Evolutionary conservation across 129 eudicot genomes (phyloP), one percentile per base, ranked within the genome.

Genomic region (Chrysanthemum makinoi): DNA sequence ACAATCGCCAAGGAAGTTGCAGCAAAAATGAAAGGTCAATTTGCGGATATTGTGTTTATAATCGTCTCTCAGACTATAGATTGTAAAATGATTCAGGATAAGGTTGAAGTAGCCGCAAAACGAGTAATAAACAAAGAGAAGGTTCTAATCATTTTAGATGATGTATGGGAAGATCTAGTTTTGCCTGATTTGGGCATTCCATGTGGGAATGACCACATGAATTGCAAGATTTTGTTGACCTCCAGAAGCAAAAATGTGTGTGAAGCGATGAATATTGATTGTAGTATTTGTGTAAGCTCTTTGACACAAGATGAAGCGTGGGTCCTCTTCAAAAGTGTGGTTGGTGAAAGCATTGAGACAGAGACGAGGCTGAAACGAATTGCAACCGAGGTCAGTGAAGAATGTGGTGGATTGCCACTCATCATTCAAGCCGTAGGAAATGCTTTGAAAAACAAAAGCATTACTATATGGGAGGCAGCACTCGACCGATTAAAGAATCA

Each of bases 331-430:
- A 43, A 44, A 47, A 47, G 58, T 1, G 56, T 65, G 1, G 66
- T 65, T 54, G 72, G 53, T 20, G 49, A 43, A 33, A 57, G 16
- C 6, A 3, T 65, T 5, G 68, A 44, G 48, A 62, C 15, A 2
- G 46, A 65, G n/a, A 17, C 11, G 3, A 35, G 10, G 1, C 10
- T 74, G 48, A 47, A 63, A 65, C 2, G 6, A 15, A 24, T 74
- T 65, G 72, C 66, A 50, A 8, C 2, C 14, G 43, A 74, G 66
- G 52, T 65, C 8, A 46, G 13, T 5, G 2, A 64, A 2, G 65
- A 74, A 62, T 74, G 78, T 33, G 78, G 78, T 64, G 63, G 65
- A 33, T 33, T 52, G 50, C 77, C 80, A 15, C 61, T 56, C 10
- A 11, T 68, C 13, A 26, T 75, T 56, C 74, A 55, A 60, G 50